Percentiles rank a stretch among this genome's conserved stretches.
phyloP scores from a whole-genome alignment of 805 yeast species.

The Suhomyces sp. region DNA sequence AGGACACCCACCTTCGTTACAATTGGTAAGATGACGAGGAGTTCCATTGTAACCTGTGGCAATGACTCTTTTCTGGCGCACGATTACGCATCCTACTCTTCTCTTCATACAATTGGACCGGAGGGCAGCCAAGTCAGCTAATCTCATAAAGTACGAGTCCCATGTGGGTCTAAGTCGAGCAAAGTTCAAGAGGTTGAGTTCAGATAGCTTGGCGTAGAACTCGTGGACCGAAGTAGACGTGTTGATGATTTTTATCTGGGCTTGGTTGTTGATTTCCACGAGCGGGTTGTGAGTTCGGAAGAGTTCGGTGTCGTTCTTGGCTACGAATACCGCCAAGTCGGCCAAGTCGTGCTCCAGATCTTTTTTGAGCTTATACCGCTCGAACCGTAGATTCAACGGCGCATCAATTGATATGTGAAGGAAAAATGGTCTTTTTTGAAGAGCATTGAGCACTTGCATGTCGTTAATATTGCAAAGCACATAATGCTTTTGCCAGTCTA shows the following conservation, averaged over 20 bases:
- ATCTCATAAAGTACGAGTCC: constrained; percentile 93
- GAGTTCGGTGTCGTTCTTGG: constrained; percentile 33
- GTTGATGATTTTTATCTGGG: constrained; percentile 43
- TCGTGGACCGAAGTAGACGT: constrained; percentile 35
- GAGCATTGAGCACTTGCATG: constrained; percentile 39
- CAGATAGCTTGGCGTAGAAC: constrained; percentile 38
- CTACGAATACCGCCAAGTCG: constrained; percentile 35
- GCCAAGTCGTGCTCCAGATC: neutral
- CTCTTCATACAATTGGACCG: constrained; percentile 97
- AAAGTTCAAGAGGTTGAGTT: constrained; percentile 31
- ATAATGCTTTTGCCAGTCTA: constrained; percentile 59
- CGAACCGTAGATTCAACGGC: constrained; percentile 50
- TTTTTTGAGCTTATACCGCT: constrained; percentile 25
- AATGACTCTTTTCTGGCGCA: constrained; percentile 76
- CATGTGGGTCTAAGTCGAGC: constrained; percentile 80
- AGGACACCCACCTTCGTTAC: constrained; percentile 94
- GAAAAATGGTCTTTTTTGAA: constrained; percentile 76
- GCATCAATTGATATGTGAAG: constrained; percentile 78
- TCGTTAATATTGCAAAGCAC: constrained; percentile 54
- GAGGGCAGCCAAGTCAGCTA: constrained; percentile 89
- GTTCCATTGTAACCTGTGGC: constrained; percentile 99
- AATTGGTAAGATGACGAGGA: constrained; percentile 80
- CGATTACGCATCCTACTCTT: constrained; percentile 94
- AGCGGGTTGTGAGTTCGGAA: constrained; percentile 48
- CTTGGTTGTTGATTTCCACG: constrained; percentile 57